Evolutionary conservation across 805 yeast genomes (phyloP).

Genomic region (Suhomyces xylopsoci): DNA sequence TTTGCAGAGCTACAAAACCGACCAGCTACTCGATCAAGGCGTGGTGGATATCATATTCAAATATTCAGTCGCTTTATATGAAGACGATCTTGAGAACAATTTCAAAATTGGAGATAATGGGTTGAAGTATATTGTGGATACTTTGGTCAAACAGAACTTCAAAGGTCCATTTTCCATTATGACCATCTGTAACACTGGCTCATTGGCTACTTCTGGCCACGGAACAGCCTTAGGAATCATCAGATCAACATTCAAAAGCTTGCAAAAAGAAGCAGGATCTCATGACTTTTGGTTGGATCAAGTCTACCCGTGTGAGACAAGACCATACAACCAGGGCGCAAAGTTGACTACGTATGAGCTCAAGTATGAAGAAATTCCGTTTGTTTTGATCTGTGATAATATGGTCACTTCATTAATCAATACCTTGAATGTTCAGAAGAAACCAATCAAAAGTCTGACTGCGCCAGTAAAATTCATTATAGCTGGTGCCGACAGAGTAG

Average conservation of each 20-base stretch:
- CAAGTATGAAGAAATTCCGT: slow-evolving; percentile 80
- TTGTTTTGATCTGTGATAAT: slow-evolving; percentile 84
- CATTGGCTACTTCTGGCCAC: slow-evolving; percentile 94
- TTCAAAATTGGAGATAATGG: slow-evolving; percentile 79
- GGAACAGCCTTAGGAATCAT: slow-evolving; percentile 96
- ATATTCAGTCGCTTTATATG: slow-evolving; percentile 57
- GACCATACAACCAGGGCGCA: slow-evolving; percentile 97
- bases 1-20: slow-evolving; percentile 6
- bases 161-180: slow-evolving; percentile 72
- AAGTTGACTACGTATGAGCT: slow-evolving; percentile 89
- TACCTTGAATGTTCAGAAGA: slow-evolving; percentile 34
- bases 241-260: slow-evolving; percentile 58
- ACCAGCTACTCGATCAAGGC: slow-evolving; percentile 19
- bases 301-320: slow-evolving; percentile 86
- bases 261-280: slow-evolving; percentile 25
- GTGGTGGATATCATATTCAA: slow-evolving; percentile 33
- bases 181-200: slow-evolving; percentile 95
- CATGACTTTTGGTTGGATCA: slow-evolving; percentile 54
- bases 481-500: slow-evolving; percentile 95
- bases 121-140: slow-evolving; percentile 55
- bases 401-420: slow-evolving; percentile 79
- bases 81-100: slow-evolving; percentile 78
- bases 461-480: slow-evolving; percentile 85
- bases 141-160: slow-evolving; percentile 46
- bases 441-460: slow-evolving; percentile 17